A percentile compares a stretch with the other conserved stretches of the same genome.
These are phyloP conservation scores for Dictyostelium purpureum DNA, from an alignment of 78 protist species.

Conservation along the genomic window DNA sequence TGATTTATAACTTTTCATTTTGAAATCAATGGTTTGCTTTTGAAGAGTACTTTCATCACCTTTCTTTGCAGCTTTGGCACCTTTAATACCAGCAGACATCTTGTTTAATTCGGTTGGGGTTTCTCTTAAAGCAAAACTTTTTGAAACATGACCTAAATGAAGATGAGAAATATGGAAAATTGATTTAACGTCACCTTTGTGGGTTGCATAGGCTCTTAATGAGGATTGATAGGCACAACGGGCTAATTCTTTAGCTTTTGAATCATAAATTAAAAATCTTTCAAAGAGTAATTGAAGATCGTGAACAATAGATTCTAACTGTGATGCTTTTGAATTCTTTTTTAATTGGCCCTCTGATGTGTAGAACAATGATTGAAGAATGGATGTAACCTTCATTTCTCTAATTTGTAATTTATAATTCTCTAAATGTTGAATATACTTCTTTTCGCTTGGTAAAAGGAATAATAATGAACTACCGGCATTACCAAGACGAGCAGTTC, in stretches of 20 bases:
- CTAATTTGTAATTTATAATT: constrained; percentile 11
- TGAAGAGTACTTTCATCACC: constrained; percentile 27
- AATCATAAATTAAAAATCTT: constrained; percentile 50
- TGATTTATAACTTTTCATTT: constrained; percentile 60
- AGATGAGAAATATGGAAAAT: constrained; percentile 30
- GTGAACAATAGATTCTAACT: constrained; percentile 87
- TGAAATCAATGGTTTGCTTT: constrained; percentile 44
- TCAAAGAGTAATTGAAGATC: constrained; percentile 57
- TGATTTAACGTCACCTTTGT: constrained; percentile 83
- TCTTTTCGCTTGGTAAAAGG: constrained; percentile 82
- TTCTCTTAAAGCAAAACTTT: constrained; percentile 77
- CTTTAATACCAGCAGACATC: constrained; percentile 50
- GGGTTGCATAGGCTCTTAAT: constrained; percentile 93
- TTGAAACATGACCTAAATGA: constrained; percentile 87
- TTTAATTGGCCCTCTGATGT: constrained; percentile 72
- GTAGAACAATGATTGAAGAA: constrained; percentile 44
- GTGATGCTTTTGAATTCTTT: constrained; percentile 86
- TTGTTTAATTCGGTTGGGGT: constrained; percentile 79
- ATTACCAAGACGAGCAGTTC: constrained; percentile 97
- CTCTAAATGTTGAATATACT: constrained; percentile 29
- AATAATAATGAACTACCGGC: constrained; percentile 90
- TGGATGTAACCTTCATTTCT: constrained; percentile 67
- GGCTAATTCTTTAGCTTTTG: constrained; percentile 38
- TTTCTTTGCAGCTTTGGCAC: constrained; percentile 37
- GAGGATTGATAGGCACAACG: constrained; percentile 85